Conservation (phyloP, 305 asterid genomes). For the Striga hermonthica region DNA sequence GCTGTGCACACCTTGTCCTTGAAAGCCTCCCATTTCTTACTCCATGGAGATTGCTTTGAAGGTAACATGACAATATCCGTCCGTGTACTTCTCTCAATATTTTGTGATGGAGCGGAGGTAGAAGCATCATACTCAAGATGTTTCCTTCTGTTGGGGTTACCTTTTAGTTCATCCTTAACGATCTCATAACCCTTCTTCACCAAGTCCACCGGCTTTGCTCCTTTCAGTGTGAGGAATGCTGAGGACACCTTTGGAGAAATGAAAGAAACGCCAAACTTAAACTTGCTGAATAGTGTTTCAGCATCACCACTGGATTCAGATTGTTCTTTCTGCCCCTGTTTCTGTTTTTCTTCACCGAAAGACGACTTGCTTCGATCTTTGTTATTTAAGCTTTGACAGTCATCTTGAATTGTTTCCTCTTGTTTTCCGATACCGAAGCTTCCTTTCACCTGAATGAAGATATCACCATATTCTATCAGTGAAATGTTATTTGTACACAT, state of each 20-base stretch:
- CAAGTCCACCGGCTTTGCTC: conserved; percentile 72
- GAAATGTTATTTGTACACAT: neutral
- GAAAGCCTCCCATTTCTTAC: conserved; percentile 76
- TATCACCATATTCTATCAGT: no score
- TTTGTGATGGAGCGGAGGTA: conserved; percentile 46
- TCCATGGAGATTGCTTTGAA: conserved; percentile 65
- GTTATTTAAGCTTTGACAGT: conserved; percentile 29
- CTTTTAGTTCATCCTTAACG: conserved; percentile 78
- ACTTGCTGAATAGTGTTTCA: conserved; percentile 60
- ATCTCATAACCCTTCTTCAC: conserved; percentile 74
- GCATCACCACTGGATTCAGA: conserved; percentile 29
- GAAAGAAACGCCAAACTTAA: conserved; percentile 58
- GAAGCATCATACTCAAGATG: conserved; percentile 61
- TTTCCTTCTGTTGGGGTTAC: conserved; percentile 73
- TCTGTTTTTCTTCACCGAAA: conserved; percentile 50
- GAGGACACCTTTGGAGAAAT: conserved; percentile 56
- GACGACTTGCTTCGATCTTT: conserved; percentile 43
- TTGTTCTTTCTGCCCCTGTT: neutral
- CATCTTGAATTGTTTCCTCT: conserved; percentile 44
- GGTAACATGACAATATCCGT: conserved; percentile 75
- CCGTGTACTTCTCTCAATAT: conserved; percentile 64
- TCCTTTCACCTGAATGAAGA: conserved; percentile 60
- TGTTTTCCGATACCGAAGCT: conserved; percentile 66
- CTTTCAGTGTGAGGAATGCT: conserved; percentile 70
- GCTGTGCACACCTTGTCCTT: conserved; percentile 58